phyloP scores from a whole-genome alignment of 257 asterid species.

The Solanum medicagineum region DNA sequence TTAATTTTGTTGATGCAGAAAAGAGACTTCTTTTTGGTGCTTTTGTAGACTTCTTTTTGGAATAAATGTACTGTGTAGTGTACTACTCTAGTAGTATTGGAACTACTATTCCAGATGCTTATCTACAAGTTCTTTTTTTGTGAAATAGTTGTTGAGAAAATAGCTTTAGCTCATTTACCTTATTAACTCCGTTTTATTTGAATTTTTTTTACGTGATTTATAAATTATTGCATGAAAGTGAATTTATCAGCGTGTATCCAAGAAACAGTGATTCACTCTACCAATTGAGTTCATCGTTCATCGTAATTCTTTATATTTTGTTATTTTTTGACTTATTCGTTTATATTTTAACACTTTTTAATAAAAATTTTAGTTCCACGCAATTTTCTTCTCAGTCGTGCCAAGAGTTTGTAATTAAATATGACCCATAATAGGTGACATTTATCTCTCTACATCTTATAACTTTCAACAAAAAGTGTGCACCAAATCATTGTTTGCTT shows the following conservation, averaged over 20 bases:
- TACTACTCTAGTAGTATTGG: not conserved
- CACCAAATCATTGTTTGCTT: not conserved
- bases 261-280: no score
- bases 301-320: no score
- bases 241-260: no score
- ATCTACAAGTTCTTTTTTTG: not conserved
- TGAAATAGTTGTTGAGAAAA: not conserved
- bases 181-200: not conserved
- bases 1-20: constrained; percentile 7
- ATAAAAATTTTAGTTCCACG: not conserved
- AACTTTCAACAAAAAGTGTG: not conserved
- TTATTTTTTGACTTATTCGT: no score
- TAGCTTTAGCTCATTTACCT: not conserved
- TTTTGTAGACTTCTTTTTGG: constrained; percentile 24
- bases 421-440: not conserved
- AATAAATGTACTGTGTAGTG: not conserved
- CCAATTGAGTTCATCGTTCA: no score
- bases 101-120: not conserved
- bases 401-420: not conserved
- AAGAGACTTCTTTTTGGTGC: constrained; percentile 31
- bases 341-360: not conserved
- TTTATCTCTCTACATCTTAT: not conserved
- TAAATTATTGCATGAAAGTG: no score
- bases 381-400: not conserved
- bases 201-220: not conserved